phyloP scores from a whole-genome alignment of 257 asterid genomes.

The Petunia secreta region DNA sequence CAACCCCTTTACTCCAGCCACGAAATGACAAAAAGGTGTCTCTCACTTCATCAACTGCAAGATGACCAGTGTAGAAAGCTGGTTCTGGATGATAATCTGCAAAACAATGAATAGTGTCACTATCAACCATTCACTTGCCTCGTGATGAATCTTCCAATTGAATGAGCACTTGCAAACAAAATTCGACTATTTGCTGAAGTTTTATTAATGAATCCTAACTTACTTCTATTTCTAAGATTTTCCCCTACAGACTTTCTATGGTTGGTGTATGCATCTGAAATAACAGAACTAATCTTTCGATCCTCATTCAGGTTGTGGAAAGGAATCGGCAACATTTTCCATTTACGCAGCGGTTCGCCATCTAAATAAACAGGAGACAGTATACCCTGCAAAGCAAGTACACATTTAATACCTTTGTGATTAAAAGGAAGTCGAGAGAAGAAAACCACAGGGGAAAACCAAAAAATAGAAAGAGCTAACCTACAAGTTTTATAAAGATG shows the following conservation, averaged over 20 bases:
- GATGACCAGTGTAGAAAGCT: slow-evolving; percentile 68
- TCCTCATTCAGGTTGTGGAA: slow-evolving; percentile 61
- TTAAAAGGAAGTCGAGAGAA: neutral
- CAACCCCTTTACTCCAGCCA: slow-evolving; percentile 94
- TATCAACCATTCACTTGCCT: neutral
- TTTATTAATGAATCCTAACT: slow-evolving; percentile 29
- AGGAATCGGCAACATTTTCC: slow-evolving; percentile 81
- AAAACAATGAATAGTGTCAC: slow-evolving; percentile 21
- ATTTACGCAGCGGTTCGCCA: slow-evolving; percentile 57
- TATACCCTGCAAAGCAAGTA: slow-evolving; percentile 70
- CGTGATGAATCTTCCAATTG: neutral
- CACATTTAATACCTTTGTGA: slow-evolving; percentile 11
- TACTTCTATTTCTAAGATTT: slow-evolving; percentile 43
- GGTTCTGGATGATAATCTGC: slow-evolving; percentile 63
- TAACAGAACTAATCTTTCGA: slow-evolving; percentile 42
- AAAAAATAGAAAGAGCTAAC: neutral
- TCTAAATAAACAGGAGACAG: slow-evolving; percentile 77
- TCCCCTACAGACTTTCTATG: slow-evolving; percentile 25
- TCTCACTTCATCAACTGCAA: slow-evolving; percentile 52
- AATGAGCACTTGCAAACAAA: slow-evolving; percentile 14
- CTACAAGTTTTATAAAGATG: too few relatives aligned
- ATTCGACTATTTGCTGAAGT: neutral
- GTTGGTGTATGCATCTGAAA: slow-evolving; percentile 33
- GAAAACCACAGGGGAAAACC: neutral
- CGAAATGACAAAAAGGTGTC: slow-evolving; percentile 82